Percentiles rank a stretch among this genome's conserved stretches.
Evolutionary conservation across 305 asterid species (phyloP).

Genomic region (Rubia occidens): DNA sequence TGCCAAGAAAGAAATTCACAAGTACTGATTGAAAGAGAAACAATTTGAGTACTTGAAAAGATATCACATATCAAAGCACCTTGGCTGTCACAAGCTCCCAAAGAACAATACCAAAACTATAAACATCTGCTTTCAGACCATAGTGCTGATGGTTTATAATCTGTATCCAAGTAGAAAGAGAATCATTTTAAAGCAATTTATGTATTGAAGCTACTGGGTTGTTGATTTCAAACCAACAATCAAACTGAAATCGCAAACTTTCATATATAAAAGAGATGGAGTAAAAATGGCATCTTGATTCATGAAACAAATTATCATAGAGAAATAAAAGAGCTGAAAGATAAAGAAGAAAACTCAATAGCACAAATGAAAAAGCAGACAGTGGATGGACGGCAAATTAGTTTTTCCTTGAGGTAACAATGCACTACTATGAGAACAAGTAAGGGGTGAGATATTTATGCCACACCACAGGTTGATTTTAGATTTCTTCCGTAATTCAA

Average conservation of each 20-base stretch:
- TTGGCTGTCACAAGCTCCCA: slow-evolving; percentile 90
- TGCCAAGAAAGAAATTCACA: slow-evolving; percentile 23
- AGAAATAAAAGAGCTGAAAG: background rate
- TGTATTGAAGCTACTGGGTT: background rate
- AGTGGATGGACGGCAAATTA: background rate
- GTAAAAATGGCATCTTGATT: background rate
- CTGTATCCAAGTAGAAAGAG: slow-evolving; percentile 25
- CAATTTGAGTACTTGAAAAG: slow-evolving; percentile 1
- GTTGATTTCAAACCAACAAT: background rate
- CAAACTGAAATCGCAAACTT: background rate
- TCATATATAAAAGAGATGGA: background rate
- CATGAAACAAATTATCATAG: background rate
- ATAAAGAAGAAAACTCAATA: background rate
- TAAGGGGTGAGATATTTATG: background rate
- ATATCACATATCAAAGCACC: slow-evolving; percentile 29
- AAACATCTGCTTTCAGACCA: slow-evolving; percentile 88
- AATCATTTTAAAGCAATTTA: slow-evolving; percentile 3
- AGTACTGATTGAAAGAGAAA: slow-evolving; percentile 2
- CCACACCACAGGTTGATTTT: background rate
- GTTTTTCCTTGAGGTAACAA: background rate
- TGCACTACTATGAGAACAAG: background rate
- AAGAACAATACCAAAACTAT: slow-evolving; percentile 83
- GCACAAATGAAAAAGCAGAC: background rate
- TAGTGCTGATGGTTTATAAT: slow-evolving; percentile 83
- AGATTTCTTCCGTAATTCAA: background rate